Conservation (phyloP, 768 basidiomycete genomes). For the Hortiboletus campestris region DNA sequence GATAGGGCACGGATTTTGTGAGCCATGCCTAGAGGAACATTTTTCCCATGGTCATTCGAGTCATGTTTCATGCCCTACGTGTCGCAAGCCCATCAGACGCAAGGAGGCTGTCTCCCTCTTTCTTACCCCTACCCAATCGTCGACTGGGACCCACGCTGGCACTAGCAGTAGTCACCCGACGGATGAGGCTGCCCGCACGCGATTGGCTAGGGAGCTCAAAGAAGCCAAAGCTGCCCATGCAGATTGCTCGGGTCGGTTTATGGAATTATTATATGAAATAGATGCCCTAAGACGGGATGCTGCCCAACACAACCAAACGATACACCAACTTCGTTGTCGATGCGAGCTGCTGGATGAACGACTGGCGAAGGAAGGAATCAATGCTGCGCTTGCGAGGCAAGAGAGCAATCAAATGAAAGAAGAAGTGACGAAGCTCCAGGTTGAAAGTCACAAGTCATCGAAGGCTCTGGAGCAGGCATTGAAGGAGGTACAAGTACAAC, state of each 20-base stretch:
- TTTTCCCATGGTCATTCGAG: constrained; percentile 9
- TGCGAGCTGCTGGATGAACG: constrained; percentile 13
- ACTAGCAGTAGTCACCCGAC: not conserved
- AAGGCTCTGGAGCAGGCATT: constrained; percentile 15
- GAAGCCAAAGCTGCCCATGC: constrained; percentile 14
- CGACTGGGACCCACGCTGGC: not conserved
- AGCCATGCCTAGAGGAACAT: constrained; percentile 26
- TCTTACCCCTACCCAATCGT: constrained; percentile 20
- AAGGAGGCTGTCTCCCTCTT: constrained; percentile 30
- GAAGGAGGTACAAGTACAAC: constrained; percentile 13
- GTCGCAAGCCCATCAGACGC: constrained; percentile 27
- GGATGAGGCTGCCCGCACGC: constrained; percentile 6
- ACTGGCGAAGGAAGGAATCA: constrained; percentile 5
- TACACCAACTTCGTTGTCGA: constrained; percentile 16
- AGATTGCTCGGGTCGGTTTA: constrained; percentile 7
- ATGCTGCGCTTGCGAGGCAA: constrained; percentile 3
- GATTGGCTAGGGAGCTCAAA: constrained; percentile 13
- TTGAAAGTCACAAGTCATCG: constrained; percentile 22
- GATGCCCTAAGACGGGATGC: constrained; percentile 5
- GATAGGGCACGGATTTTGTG: constrained; percentile 34
- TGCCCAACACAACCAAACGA: constrained; percentile 4
- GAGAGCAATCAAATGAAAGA: constrained; percentile 17
- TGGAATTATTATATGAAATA: constrained; percentile 14
- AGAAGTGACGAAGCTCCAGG: constrained; percentile 21
- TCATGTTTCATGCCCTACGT: constrained; percentile 26